These are phyloP conservation scores for Apiospora phragmitis DNA, from an alignment of 2,329 filamentous ascomycete genomes.

Conservation along the genomic window DNA sequence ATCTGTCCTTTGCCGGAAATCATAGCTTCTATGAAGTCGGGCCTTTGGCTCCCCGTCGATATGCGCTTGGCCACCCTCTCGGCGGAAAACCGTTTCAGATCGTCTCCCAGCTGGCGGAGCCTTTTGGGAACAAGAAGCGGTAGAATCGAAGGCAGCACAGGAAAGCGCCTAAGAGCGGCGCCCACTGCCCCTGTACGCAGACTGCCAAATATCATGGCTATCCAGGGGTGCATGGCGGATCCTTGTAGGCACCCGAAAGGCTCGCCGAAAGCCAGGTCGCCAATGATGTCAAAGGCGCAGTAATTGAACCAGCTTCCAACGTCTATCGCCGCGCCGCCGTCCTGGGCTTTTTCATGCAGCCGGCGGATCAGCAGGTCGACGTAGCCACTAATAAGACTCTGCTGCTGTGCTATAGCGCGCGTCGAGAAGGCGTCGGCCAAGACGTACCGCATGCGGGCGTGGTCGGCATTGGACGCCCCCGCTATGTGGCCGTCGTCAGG, in stretches of 20 bases:
- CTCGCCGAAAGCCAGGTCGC: constrained; percentile 21
- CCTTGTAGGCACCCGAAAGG: constrained; percentile 19
- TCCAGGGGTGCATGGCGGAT: too few relatives aligned
- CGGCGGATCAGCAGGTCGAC: constrained; percentile 20
- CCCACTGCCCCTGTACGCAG: too few relatives aligned
- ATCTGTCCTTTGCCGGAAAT: too few relatives aligned
- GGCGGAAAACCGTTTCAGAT: too few relatives aligned
- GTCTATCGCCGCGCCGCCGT: constrained; percentile 12
- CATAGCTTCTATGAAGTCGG: too few relatives aligned
- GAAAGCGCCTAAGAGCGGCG: too few relatives aligned
- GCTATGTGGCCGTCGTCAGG: constrained; percentile 27
- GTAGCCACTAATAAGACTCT: constrained; percentile 20
- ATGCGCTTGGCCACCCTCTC: too few relatives aligned
- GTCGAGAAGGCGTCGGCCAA: constrained; percentile 22
- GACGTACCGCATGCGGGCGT: constrained; percentile 12
- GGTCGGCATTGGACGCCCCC: constrained; percentile 24
- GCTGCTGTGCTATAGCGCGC: constrained; percentile 20
- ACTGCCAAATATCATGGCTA: too few relatives aligned
- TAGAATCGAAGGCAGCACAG: too few relatives aligned
- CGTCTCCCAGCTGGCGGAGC: too few relatives aligned
- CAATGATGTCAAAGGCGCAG: constrained; percentile 23
- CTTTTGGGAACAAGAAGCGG: too few relatives aligned
- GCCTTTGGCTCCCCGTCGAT: too few relatives aligned
- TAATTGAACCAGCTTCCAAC: constrained; percentile 18
- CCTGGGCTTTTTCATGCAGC: constrained; percentile 10